Percentiles rank a stretch among this genome's conserved stretches.
Evolutionary conservation across 306 rosid species (phyloP).

Genomic region (Corylus avellana): DNA sequence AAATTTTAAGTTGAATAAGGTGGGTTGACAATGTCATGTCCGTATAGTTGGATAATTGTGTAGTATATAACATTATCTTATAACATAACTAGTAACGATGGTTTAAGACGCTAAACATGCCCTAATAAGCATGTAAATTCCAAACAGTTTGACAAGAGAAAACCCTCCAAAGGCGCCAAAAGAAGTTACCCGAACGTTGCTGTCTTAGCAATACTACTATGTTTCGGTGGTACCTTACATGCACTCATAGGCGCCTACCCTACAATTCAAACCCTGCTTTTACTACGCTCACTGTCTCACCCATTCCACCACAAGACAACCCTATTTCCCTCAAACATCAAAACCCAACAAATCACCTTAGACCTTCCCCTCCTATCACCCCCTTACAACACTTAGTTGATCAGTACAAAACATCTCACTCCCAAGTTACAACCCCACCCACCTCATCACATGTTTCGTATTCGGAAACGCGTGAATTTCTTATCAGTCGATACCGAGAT

Average conservation of each 20-base stretch:
- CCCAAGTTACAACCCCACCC: slow-evolving; percentile 17
- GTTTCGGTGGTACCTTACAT: slow-evolving; percentile 26
- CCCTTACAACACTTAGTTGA: slow-evolving; percentile 30
- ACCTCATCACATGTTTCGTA: slow-evolving; percentile 14
- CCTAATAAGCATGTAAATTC: too few species aligned
- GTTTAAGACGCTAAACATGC: too few species aligned
- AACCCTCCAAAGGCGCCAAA: neutral
- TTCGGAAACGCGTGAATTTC: slow-evolving; percentile 34
- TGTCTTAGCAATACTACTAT: slow-evolving; percentile 19
- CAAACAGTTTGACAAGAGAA: too few species aligned
- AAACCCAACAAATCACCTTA: slow-evolving; percentile 2
- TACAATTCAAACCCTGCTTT: slow-evolving; percentile 15
- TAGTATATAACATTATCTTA: too few species aligned
- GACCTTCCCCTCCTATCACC: slow-evolving; percentile 11
- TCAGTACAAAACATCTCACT: slow-evolving; percentile 35
- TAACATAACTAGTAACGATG: too few species aligned
- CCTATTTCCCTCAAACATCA: slow-evolving; percentile 29
- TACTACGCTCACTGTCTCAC: slow-evolving; percentile 20
- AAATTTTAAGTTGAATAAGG: too few species aligned
- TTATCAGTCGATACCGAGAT: slow-evolving; percentile 36
- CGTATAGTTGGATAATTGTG: too few species aligned
- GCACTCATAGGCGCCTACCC: slow-evolving; percentile 8
- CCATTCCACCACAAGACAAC: slow-evolving; percentile 22
- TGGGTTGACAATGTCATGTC: too few species aligned
- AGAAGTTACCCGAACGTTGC: neutral